Base-by-base conservation (phyloP, 371 early-diverging fungal species). In the Lichtheimia ornata region DNA sequence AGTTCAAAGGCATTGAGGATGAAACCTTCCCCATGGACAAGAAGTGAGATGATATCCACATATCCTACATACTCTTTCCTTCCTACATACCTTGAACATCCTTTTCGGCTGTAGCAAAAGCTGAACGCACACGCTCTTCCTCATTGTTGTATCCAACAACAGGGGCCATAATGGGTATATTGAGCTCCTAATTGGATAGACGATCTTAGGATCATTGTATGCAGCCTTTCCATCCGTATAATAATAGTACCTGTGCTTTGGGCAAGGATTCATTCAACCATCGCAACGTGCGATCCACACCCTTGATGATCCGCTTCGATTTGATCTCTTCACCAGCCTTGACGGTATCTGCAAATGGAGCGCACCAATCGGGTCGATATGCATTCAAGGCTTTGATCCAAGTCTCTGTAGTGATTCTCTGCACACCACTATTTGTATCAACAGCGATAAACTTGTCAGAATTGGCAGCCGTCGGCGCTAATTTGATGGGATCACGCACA, bases 361-460 rank as follows among this genome's bases (percentile, higher is more conserved):
- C 81, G 4, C 74, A 60, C 22, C 85, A 64, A 65, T 88, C 88
- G 0, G 88, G 88, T 12, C 72, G 69, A 56, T 85, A 85, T 6
- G 66, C 64, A 15, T 72, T 69, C 52, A 85, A 64, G 2, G 78
- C 74, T 44, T 81, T 64, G 12, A 70, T 64, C 79, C 84, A 88
- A 5, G 79, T 53, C n/a, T 78, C 86, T 3, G 81, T 64, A 0
- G 87, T 84, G 24, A 88, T 58, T 58, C 81, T 73, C 43, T 86
- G 81, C 0, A 87, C 77, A 30, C 93, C 93, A 41, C 87, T 88
- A 42, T 79, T 80, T 1, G 91, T 86, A 54, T 81, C 79, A 9
- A 90, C 83, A 11, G 84, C 83, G 54, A 91, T 77, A 62, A 77
- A 80, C 59, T 87, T 84, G 43, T 88, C 89, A 27, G 86, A 77